Evolutionary conservation across 169 alveolate genomes (phyloP).

Genomic region (Plasmodium chabaudi): DNA sequence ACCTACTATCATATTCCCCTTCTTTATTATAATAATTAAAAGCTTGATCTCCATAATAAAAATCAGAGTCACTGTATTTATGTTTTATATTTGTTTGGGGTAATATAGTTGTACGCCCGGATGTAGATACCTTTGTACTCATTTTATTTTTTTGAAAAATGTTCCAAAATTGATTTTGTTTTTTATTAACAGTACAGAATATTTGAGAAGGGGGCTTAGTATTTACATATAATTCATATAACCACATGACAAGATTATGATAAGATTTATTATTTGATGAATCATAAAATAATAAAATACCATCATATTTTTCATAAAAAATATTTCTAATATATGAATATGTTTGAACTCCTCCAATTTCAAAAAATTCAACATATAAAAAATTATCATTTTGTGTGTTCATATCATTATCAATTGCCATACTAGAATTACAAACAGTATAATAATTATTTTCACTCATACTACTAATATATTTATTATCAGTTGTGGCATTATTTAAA

Average conservation of each 20-base stretch:
- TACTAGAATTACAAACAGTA: background rate
- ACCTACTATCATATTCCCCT: background rate
- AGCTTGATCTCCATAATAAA: background rate
- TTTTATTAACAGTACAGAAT: conserved; percentile 26
- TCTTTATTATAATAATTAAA: background rate
- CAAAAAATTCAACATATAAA: conserved; percentile 53
- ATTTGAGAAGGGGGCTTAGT: conserved; percentile 61
- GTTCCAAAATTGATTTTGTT: conserved; percentile 36
- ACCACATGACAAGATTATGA: conserved; percentile 66
- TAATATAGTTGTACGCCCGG: background rate
- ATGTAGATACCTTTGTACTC: background rate
- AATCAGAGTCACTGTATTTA: background rate
- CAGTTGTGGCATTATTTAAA: background rate
- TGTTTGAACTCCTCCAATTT: conserved; percentile 70
- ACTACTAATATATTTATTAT: background rate
- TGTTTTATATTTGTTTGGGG: background rate
- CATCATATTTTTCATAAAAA: conserved; percentile 69
- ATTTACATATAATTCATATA: conserved; percentile 49
- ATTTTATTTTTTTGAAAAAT: conserved; percentile 9
- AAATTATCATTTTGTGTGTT: background rate
- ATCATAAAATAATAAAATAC: conserved; percentile 60
- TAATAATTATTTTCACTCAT: background rate
- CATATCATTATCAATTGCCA: background rate
- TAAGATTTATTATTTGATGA: conserved; percentile 67
- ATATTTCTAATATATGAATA: conserved; percentile 63